Conservation (phyloP, 2,329 filamentous ascomycete species). For the Stemphylium lycopersici region DNA sequence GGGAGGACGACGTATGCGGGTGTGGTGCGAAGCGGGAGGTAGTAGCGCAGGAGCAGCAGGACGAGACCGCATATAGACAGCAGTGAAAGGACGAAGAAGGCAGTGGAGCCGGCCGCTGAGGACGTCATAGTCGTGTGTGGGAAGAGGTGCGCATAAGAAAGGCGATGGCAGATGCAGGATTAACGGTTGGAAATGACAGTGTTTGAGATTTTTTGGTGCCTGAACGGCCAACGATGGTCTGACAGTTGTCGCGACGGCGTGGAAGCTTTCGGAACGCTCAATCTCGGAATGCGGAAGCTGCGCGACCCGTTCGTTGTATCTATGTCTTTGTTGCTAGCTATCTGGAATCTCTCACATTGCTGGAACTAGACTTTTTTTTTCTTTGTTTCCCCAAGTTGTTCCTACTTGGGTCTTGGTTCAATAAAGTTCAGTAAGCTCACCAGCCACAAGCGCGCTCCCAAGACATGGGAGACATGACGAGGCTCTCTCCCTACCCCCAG, state of each 20-base stretch:
- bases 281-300: slow-evolving; percentile 27
- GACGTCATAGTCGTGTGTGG: slow-evolving; percentile 49
- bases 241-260: slow-evolving; percentile 10
- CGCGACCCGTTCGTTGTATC: slow-evolving; percentile 13
- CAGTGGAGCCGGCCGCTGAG: slow-evolving; percentile 75
- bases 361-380: too few relatives aligned
- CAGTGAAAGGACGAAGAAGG: slow-evolving; percentile 77
- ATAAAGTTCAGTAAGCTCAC: too few relatives aligned
- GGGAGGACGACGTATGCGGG: slow-evolving; percentile 89
- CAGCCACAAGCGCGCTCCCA: too few relatives aligned
- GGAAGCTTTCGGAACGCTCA: slow-evolving; percentile 20
- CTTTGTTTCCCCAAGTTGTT: too few relatives aligned
- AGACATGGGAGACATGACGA: background rate
- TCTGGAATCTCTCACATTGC: too few relatives aligned
- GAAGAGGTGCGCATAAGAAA: slow-evolving; percentile 24
- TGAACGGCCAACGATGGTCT: slow-evolving; percentile 7
- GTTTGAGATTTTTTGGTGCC: slow-evolving; percentile 7
- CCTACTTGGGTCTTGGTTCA: too few relatives aligned
- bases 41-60: slow-evolving; percentile 84
- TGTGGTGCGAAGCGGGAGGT: slow-evolving; percentile 86
- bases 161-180: slow-evolving; percentile 2
- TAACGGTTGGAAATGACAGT: background rate
- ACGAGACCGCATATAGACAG: slow-evolving; percentile 76
- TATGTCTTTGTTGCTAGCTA: background rate
- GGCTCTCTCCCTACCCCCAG: slow-evolving; percentile 1